phyloP scores from a whole-genome alignment of 2,329 filamentous ascomycete genomes.

The Cryphonectria carpinicola region DNA sequence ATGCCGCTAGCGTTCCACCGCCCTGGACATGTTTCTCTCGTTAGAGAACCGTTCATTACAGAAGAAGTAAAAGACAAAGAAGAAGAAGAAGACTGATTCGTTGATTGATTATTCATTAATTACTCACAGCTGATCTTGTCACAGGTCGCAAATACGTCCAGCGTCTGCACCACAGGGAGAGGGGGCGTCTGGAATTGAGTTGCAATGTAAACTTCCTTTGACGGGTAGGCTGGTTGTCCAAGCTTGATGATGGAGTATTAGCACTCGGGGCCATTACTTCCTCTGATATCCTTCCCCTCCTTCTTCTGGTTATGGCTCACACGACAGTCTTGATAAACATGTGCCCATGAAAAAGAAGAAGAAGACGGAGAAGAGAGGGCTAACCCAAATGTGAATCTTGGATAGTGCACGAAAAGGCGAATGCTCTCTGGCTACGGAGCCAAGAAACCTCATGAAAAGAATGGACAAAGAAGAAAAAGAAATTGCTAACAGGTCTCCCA shows the following conservation, averaged over 20 bases:
- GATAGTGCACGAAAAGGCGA: too few species aligned
- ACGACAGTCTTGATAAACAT: background rate
- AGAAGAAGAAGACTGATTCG: background rate
- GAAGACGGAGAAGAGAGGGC: background rate
- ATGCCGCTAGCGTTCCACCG: constrained; percentile 26
- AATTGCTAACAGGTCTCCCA: constrained; percentile 12
- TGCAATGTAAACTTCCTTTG: constrained; percentile 26
- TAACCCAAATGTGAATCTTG: too few species aligned
- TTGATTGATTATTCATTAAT: too few species aligned
- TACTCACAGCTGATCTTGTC: constrained; percentile 25
- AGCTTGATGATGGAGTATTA: background rate
- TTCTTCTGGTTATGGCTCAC: background rate
- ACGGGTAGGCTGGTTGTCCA: constrained; percentile 27
- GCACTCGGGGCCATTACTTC: background rate
- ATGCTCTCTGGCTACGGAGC: background rate
- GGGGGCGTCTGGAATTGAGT: constrained; percentile 26
- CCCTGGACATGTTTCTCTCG: background rate
- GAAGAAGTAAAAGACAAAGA: background rate
- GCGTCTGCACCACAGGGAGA: constrained; percentile 19
- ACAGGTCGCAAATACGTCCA: constrained; percentile 22
- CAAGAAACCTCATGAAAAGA: background rate
- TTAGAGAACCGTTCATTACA: background rate
- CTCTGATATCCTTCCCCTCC: too few species aligned
- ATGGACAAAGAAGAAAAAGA: background rate
- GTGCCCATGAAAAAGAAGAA: too few species aligned